Conservation (phyloP, 1,284 basidiomycete species). For the Takashimella koratensis region DNA sequence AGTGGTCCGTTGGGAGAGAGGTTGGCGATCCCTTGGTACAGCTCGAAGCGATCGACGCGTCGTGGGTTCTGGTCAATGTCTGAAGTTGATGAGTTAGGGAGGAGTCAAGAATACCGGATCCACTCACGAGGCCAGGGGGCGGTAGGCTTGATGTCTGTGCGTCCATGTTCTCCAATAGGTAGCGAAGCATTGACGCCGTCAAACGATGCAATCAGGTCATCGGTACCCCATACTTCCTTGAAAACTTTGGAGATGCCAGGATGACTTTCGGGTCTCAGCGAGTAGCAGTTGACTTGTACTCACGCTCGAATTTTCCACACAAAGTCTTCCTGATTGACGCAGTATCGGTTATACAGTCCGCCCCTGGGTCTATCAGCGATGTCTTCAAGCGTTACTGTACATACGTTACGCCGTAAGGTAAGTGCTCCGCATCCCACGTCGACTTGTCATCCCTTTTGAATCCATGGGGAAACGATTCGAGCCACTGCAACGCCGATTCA, state of each 20-base stretch:
- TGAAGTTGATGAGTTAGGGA: not conserved
- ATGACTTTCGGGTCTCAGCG: conserved; percentile 17
- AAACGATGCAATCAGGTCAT: conserved; percentile 40
- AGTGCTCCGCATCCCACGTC: conserved; percentile 31
- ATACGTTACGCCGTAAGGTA: conserved; percentile 31
- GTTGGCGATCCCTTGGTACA: conserved; percentile 31
- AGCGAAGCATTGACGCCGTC: conserved; percentile 28
- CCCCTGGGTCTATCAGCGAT: conserved; percentile 9
- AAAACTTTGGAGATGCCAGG: conserved; percentile 32
- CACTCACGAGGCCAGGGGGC: conserved; percentile 22
- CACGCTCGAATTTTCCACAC: conserved; percentile 39
- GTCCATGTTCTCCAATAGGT: conserved; percentile 12
- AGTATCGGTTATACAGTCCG: conserved; percentile 30
- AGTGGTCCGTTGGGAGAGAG: conserved; percentile 23
- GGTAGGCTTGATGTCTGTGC: conserved; percentile 16
- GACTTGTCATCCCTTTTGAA: conserved; percentile 40
- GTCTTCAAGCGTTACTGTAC: not conserved
- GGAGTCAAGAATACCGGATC: not conserved
- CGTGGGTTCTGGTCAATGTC: conserved; percentile 31
- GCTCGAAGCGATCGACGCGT: conserved; percentile 15
- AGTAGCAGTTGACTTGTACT: conserved; percentile 3
- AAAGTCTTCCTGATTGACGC: conserved; percentile 38
- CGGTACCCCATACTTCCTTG: conserved; percentile 38
- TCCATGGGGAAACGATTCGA: conserved; percentile 27
- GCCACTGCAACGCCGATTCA: conserved; percentile 19